A percentile compares a stretch with the other conserved stretches of the same genome.
Evolutionary conservation across 2,329 filamentous ascomycete genomes (phyloP).

Genomic region (Alternaria sp.): DNA sequence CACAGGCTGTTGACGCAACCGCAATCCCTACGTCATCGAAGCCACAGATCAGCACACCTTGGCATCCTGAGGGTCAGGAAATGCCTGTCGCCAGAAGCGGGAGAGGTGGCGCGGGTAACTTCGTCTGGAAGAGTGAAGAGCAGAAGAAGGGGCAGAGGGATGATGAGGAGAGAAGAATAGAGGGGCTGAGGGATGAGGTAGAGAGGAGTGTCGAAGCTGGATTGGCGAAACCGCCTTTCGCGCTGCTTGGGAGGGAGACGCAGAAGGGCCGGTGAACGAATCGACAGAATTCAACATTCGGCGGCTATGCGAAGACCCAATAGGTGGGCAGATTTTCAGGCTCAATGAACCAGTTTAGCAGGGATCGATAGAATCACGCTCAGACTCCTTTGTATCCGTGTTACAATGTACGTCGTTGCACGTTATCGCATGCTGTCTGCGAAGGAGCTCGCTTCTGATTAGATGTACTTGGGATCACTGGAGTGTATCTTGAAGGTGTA

Average conservation of each 20-base stretch:
- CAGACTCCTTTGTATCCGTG: not conserved
- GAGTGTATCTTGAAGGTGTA: not conserved
- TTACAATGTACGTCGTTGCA: not conserved
- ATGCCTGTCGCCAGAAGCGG: conserved; percentile 50
- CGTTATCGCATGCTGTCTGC: not conserved
- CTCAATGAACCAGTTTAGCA: not conserved
- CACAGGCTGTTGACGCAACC: conserved; percentile 39
- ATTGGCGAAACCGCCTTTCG: conserved; percentile 52
- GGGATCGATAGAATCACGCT: not conserved
- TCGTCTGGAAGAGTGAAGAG: conserved; percentile 53
- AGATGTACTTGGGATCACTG: not conserved
- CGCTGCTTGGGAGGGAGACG: conserved; percentile 49
- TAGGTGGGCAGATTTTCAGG: not conserved
- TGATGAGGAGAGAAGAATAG: conserved; percentile 30
- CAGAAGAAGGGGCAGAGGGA: conserved; percentile 36
- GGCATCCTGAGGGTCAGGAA: conserved; percentile 46
- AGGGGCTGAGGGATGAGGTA: conserved; percentile 45
- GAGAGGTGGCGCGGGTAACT: conserved; percentile 59
- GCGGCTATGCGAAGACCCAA: not conserved
- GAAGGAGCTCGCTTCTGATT: not conserved
- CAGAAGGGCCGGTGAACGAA: conserved; percentile 32
- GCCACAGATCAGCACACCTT: conserved; percentile 44
- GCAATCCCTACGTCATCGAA: conserved; percentile 37
- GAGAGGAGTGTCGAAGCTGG: conserved; percentile 54
- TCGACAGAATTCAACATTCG: not conserved